phyloP scores from a whole-genome alignment of 2,329 filamentous ascomycete species.

The Ascochyta lentis region DNA sequence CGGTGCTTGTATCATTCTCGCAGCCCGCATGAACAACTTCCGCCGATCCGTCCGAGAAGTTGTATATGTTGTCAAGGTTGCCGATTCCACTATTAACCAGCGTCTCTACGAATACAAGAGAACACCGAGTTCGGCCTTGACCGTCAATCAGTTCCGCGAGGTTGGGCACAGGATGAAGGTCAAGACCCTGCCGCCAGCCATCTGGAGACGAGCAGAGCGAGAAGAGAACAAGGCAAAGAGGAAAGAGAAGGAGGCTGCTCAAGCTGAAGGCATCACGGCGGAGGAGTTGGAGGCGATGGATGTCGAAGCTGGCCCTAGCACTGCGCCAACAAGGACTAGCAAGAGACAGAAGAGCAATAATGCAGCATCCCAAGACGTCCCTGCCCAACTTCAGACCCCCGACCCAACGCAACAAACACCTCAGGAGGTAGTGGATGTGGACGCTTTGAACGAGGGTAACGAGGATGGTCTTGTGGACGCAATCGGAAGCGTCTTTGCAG shows the following conservation, averaged over 20 bases:
- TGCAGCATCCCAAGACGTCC: constrained; percentile 22
- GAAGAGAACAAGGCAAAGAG: constrained; percentile 46
- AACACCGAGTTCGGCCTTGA: constrained; percentile 83
- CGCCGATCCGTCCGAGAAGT: constrained; percentile 90
- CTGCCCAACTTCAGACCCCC: constrained; percentile 10
- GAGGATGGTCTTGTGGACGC: constrained; percentile 29
- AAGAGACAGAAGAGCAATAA: constrained; percentile 37
- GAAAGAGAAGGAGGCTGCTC: constrained; percentile 19
- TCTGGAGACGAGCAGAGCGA: constrained; percentile 69
- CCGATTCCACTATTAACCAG: constrained; percentile 89
- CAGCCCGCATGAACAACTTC: constrained; percentile 98
- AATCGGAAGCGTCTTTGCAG: constrained; percentile 27
- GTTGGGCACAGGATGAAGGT: constrained; percentile 72
- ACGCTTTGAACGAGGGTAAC: constrained; percentile 30
- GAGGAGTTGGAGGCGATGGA: constrained; percentile 13
- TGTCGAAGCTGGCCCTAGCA: constrained; percentile 18
- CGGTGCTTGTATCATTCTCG: constrained; percentile 91
- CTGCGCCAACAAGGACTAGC: constrained; percentile 21
- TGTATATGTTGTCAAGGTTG: constrained; percentile 98
- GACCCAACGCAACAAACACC: constrained; percentile 11
- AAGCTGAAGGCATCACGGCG: constrained; percentile 17
- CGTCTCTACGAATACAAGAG: constrained; percentile 90
- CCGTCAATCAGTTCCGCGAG: constrained; percentile 83
- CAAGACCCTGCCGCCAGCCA: constrained; percentile 72
- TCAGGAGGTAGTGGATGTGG: constrained; percentile 19